phyloP scores from a whole-genome alignment of 495 filamentous ascomycete species.

The Penicillium verhagenii region DNA sequence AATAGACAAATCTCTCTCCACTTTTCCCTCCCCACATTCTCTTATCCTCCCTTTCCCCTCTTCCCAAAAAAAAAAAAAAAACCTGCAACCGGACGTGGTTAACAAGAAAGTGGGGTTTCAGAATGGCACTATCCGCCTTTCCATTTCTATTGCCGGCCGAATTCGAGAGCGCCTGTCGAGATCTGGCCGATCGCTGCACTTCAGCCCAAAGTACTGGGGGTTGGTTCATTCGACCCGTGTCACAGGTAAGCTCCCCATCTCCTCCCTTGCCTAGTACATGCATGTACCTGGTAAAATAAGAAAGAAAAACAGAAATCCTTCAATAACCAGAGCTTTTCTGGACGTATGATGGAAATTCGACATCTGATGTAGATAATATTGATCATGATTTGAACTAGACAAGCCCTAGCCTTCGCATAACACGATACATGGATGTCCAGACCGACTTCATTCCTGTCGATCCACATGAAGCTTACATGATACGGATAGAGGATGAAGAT shows the following conservation, averaged over 20 bases:
- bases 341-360: constrained; percentile 1
- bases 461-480: constrained; percentile 12
- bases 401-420: constrained; percentile 36
- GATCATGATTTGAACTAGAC: constrained; percentile 22
- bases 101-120: constrained; percentile 4
- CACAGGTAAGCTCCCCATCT: constrained; percentile 29
- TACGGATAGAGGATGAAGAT: constrained; percentile 34
- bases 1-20: no score
- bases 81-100: constrained; percentile 26
- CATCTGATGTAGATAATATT: constrained; percentile 6
- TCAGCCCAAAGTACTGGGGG: constrained; percentile 16
- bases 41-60: not conserved
- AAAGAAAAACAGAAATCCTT: no score
- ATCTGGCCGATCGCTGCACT: constrained; percentile 47
- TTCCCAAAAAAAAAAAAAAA: no score
- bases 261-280: constrained; percentile 10
- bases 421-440: constrained; percentile 25
- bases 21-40: constrained; percentile 1
- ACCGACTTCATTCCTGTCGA: constrained; percentile 7
- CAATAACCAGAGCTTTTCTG: constrained; percentile 1
- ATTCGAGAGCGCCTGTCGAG: constrained; percentile 60
- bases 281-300: constrained; percentile 10
- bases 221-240: constrained; percentile 33
- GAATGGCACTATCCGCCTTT: constrained; percentile 27
- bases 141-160: constrained; percentile 60